Base-by-base conservation (phyloP, 306 rosid genomes). In the Macrotyloma uniflorum region DNA sequence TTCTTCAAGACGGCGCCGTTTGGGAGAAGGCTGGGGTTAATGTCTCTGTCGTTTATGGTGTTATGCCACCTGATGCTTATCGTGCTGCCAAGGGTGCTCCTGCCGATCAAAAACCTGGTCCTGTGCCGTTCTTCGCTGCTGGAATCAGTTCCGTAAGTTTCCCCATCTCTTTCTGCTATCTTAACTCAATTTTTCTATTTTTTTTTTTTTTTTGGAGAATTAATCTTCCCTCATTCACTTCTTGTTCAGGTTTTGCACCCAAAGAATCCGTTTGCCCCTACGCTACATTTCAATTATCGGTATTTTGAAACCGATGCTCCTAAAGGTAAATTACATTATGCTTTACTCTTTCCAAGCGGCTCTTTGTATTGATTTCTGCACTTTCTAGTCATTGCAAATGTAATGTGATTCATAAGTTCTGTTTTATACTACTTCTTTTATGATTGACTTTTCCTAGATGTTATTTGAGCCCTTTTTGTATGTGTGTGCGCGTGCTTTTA, bases 11-110 rank as follows among this genome's bases (percentile, higher is more conserved):
- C 40, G 98, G 99, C 30, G 94, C 91, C 43, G 90, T 95, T 77
- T 92, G 91, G 91, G 99, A 95, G 90, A 95, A 95, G 79, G 99
- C 99, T 42, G 99, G 99, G 8, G 99, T 95, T 24, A 95, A 95
- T 83, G 99, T 95, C 24, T 93, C 98, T 4, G 97, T 95, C 36
- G 99, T 95, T 19, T 95, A 95, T 18, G 99, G 99, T 9, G 87
- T 93, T 5, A 95, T 95, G 99, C 99, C 99, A 5, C 97, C 98
- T 5, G 98, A 95, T 40, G 98, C 98, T 61, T 95, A 95, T 64
- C 91, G 98, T 61, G 98, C 98, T 33, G 98, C 98, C 26, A 91
- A 89, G 72, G 89, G 85, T 50, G 77, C 86, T 70, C 53, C 70
- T 65, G 5, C 88, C 51, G 89, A 91, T 84, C 88, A 87, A 4